Base-by-base conservation (phyloP, 345 rosid species). In the Lepidium sativum region DNA sequence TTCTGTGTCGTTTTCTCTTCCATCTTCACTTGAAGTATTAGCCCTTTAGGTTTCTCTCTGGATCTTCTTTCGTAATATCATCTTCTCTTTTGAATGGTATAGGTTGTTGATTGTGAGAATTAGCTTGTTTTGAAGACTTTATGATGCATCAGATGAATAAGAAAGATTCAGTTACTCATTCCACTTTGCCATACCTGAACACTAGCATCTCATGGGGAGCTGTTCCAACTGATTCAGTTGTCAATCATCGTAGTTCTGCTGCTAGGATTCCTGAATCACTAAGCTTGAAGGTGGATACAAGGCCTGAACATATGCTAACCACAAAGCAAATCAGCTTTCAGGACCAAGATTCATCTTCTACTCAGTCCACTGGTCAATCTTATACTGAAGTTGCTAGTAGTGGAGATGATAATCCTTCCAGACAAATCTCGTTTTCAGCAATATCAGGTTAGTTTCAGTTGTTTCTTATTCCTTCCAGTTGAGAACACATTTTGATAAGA, bases 351-450 rank as follows among this genome's bases (percentile, higher is more conserved):
- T 79, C 84, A 8, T 72, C 86, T 14, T 87, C 96, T 15, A 61
- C 83, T 62, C 97, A 91, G 33, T 87, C 92, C 3, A 87, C 85
- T 38, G 77, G 82, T 62, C 87, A 87, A 39, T 87, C 96, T 57
- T 84, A 77, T 54, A 44, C 81, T 39, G 82, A 86, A 81, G 84
- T 80, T 63, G 82, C 73, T 18, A 75, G 75, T 72, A 54, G 80
- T 59, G 83, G 80, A 33, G 81, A 81, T 66, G 75, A 75, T 75
- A 63, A 67, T 21, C 67, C 76, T 23, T 62, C 52, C 4, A 63
- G 60, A 43, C 81, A 75, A 55, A 67, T 52, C 63, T 45, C 55
- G 1, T 59, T 70, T 43, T 74, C 78, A 7, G 40, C 73, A 15
- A 40, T 61, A 44, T 64, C 80, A 69, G 84, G 78, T 79, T 15